Evolutionary conservation across 345 rosid species (phyloP).

Genomic region (Erysimum cheiranthoides): DNA sequence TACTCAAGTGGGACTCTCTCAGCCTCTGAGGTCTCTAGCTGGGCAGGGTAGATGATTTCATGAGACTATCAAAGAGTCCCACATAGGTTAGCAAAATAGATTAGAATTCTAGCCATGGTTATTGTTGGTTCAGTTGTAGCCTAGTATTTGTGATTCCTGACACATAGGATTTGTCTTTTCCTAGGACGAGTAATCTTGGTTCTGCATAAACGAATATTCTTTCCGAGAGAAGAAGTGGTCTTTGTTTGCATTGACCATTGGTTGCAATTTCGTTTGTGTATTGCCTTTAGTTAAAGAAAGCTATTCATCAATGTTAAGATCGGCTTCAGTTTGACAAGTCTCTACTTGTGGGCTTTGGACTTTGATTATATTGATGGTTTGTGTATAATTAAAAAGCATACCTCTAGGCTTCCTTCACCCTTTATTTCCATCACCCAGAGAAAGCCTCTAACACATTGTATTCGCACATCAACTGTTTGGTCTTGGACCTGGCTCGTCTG

Average conservation of each 20-base stretch:
- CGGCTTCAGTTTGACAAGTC: neutral
- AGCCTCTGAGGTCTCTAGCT: slow-evolving; percentile 13
- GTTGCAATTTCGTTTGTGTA: neutral
- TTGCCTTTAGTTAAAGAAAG: neutral
- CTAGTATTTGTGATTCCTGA: slow-evolving; percentile 7
- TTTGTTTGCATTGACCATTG: neutral
- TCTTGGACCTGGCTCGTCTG: neutral
- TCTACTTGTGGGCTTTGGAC: neutral
- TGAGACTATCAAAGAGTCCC: neutral
- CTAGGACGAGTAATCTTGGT: neutral
- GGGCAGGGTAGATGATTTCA: neutral
- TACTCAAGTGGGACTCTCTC: neutral
- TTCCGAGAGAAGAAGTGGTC: neutral
- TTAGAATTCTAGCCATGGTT: neutral
- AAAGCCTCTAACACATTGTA: neutral
- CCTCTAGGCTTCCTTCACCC: neutral
- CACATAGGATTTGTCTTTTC: neutral
- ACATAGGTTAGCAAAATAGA: neutral
- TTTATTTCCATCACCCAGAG: neutral
- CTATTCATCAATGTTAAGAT: neutral
- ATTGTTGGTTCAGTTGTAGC: neutral
- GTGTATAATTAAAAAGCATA: too few species aligned
- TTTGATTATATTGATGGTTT: neutral
- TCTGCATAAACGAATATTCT: neutral
- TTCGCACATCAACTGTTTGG: neutral